Percentiles rank a stretch among this genome's conserved stretches.
These are phyloP conservation scores for Tolypocladium paradoxum DNA, from an alignment of 2,329 filamentous ascomycete species.

Conservation along the genomic window DNA sequence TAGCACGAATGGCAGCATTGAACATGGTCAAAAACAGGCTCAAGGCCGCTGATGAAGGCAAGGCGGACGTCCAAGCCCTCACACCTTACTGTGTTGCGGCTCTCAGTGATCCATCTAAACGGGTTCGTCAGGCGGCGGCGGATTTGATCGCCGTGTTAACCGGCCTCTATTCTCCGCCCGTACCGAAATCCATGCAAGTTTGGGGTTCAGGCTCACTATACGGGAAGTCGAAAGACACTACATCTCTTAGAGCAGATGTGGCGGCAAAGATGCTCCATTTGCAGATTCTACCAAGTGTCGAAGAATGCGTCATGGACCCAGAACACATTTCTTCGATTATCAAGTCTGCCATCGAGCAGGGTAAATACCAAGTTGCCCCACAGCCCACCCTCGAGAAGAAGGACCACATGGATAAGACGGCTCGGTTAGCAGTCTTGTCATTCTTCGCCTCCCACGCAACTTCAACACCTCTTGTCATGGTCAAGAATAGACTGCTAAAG, in stretches of 20 bases:
- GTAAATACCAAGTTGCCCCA: conserved; percentile 25
- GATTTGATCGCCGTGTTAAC: conserved; percentile 51
- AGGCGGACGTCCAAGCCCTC: conserved; percentile 63
- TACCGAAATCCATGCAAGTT: conserved; percentile 28
- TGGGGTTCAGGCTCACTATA: conserved; percentile 62
- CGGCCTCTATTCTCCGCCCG: conserved; percentile 30
- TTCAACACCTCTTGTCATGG: conserved; percentile 53
- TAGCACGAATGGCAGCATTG: conserved; percentile 59
- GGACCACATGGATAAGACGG: conserved; percentile 44
- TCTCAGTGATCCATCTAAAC: conserved; percentile 63
- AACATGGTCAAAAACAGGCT: conserved; percentile 50
- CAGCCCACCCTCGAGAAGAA: conserved; percentile 36
- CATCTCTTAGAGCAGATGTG: conserved; percentile 49
- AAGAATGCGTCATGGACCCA: conserved; percentile 77
- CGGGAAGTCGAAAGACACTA: conserved; percentile 32
- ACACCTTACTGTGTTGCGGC: conserved; percentile 73
- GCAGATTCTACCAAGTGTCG: conserved; percentile 62
- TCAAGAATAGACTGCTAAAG: conserved; percentile 63
- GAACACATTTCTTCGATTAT: conserved; percentile 58
- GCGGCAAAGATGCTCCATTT: conserved; percentile 50
- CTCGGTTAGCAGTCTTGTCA: conserved; percentile 53
- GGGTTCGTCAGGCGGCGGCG: conserved; percentile 66
- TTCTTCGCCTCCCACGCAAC: conserved; percentile 67
- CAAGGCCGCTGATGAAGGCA: conserved; percentile 34
- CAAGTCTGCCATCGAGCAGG: conserved; percentile 26